Percentiles rank a stretch among this genome's conserved stretches.
Evolutionary conservation across 2,329 filamentous ascomycete species (phyloP).

Genomic region (Graphilbum fragrans): DNA sequence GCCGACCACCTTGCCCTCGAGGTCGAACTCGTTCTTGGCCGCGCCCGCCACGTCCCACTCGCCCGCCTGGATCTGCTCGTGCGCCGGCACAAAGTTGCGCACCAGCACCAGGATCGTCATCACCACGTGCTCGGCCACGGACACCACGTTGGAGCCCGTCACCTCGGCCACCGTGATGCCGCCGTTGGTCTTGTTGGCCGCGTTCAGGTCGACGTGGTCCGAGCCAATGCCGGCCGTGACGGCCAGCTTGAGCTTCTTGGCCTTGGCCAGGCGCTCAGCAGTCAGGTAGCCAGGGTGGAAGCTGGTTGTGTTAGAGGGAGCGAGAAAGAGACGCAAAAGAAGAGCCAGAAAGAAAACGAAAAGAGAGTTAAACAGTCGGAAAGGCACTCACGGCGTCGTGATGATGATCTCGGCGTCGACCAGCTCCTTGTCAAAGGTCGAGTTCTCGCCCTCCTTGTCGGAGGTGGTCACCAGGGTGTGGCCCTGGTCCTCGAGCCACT

Average conservation of each 20-base stretch:
- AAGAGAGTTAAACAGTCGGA: background rate
- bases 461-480: conserved; percentile 96
- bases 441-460: conserved; percentile 90
- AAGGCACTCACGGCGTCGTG: conserved; percentile 67
- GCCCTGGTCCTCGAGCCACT: conserved; percentile 95
- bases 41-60: conserved; percentile 94
- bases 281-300: conserved; percentile 99
- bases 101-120: conserved; percentile 97
- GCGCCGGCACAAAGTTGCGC: conserved; percentile 96
- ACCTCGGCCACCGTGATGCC: conserved; percentile 96
- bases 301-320: conserved; percentile 30
- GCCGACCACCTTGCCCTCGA: conserved; percentile 94
- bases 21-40: conserved; percentile 96
- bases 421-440: conserved; percentile 87
- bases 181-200: conserved; percentile 96
- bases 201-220: conserved; percentile 94
- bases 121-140: conserved; percentile 95
- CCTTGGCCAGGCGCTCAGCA: conserved; percentile 88
- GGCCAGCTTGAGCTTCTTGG: conserved; percentile 97
- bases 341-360: background rate
- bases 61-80: conserved; percentile 80
- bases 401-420: conserved; percentile 98
- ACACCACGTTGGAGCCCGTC: conserved; percentile 96
- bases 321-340: background rate
- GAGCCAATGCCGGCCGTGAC: conserved; percentile 96